A percentile compares a stretch with the other conserved stretches of the same genome.
Evolutionary conservation across 2,329 filamentous ascomycete species (phyloP).

Genomic region (Cryoendolithus antarcticus): DNA sequence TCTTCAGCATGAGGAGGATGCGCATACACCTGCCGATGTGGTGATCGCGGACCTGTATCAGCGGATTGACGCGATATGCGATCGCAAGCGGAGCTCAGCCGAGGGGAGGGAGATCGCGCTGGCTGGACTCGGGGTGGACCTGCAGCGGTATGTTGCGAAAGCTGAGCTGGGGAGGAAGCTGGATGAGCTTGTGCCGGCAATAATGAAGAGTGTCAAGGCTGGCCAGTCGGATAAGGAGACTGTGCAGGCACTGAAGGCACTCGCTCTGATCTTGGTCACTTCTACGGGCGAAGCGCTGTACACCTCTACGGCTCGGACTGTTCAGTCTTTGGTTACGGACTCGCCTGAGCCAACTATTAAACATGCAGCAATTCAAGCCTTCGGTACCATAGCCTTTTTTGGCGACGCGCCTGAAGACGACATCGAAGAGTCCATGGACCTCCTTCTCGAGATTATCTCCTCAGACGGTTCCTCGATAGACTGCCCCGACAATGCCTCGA

Average conservation of each 20-base stretch:
- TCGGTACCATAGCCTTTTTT: conserved; percentile 61
- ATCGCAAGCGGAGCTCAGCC: conserved; percentile 66
- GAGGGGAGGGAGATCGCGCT: conserved; percentile 57
- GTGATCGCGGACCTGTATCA: conserved; percentile 53
- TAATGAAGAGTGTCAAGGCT: conserved; percentile 58
- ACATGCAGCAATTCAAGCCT: conserved; percentile 57
- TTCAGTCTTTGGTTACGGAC: conserved; percentile 55
- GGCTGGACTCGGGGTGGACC: conserved; percentile 47
- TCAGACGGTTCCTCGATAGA: conserved; percentile 64
- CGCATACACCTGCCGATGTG: conserved; percentile 34
- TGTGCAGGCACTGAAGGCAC: conserved; percentile 56
- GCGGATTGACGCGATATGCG: conserved; percentile 58
- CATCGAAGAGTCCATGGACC: conserved; percentile 58
- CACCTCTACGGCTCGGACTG: conserved; percentile 43
- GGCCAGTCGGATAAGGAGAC: conserved; percentile 59
- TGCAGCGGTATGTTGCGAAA: conserved; percentile 57
- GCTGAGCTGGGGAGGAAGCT: conserved; percentile 48
- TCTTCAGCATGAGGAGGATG: conserved; percentile 42
- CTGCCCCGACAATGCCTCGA: conserved; percentile 55
- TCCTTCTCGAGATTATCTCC: conserved; percentile 63
- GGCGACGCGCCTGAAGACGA: conserved; percentile 59
- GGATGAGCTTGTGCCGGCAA: conserved; percentile 49
- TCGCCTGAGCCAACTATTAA: conserved; percentile 54
- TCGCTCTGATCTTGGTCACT: conserved; percentile 59
- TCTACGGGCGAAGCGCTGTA: conserved; percentile 54